phyloP scores from a whole-genome alignment of 139 green algal genomes.

The Chlamydomonas applanata region DNA sequence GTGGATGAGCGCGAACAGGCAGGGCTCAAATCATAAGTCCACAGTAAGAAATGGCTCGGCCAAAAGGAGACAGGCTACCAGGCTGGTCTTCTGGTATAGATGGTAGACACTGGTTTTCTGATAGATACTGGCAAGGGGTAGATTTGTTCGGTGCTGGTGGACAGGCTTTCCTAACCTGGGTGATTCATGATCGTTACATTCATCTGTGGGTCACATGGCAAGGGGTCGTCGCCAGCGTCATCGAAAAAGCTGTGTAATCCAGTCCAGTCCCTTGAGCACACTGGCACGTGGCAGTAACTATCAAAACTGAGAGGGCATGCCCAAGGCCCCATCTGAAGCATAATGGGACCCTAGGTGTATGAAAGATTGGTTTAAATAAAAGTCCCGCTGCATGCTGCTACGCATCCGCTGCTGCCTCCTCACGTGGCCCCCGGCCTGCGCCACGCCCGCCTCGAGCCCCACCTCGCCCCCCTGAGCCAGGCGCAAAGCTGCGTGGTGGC shows the following conservation, averaged over 20 bases:
- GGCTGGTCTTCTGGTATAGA: too few relatives aligned
- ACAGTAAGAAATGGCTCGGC: neutral
- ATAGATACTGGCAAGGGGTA: too few relatives aligned
- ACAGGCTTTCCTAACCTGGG: too few relatives aligned
- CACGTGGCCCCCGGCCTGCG: neutral
- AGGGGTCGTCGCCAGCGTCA: too few relatives aligned
- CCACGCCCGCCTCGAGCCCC: neutral
- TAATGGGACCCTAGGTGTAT: neutral
- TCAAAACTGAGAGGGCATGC: neutral
- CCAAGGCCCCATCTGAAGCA: neutral
- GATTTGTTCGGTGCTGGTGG: too few relatives aligned
- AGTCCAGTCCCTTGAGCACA: neutral
- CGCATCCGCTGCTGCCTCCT: neutral
- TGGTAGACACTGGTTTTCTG: too few relatives aligned
- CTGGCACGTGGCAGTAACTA: neutral
- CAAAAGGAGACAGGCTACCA: too few relatives aligned
- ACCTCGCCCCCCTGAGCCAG: neutral
- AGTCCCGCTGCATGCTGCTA: neutral
- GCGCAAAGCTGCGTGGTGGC: too few relatives aligned
- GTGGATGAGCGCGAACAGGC: slow-evolving; percentile 80
- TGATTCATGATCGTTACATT: too few relatives aligned
- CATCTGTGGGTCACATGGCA: too few relatives aligned
- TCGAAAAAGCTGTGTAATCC: too few relatives aligned
- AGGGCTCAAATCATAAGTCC: slow-evolving; percentile 13
- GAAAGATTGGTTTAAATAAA: neutral